phyloP scores from a whole-genome alignment of 306 rosid genomes.

The Trifolium fragiferum region DNA sequence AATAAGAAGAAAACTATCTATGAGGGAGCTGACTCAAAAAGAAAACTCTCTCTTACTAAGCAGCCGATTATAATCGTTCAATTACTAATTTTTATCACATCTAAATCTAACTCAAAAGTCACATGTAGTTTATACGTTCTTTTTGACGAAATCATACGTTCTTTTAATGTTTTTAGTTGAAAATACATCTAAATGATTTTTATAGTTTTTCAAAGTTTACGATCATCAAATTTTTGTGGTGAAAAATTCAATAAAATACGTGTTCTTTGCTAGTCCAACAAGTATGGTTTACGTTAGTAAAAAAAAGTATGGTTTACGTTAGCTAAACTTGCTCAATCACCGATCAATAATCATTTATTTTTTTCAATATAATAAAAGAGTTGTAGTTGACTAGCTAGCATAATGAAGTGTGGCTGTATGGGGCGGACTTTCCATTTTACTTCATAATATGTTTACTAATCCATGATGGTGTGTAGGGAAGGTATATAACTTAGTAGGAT shows the following conservation, averaged over 20 bases:
- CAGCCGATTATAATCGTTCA: too few species aligned
- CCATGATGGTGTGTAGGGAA: background rate
- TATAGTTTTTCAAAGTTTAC: background rate
- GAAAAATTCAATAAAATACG: background rate
- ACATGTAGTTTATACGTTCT: too few species aligned
- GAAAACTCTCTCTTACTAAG: too few species aligned
- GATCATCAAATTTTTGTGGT: background rate
- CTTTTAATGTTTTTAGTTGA: too few species aligned
- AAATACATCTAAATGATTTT: too few species aligned
- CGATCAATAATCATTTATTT: background rate
- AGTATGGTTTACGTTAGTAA: background rate
- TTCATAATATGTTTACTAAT: too few species aligned
- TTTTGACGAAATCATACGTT: too few species aligned
- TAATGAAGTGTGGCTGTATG: background rate
- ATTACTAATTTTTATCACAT: too few species aligned
- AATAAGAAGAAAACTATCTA: too few species aligned
- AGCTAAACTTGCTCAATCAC: background rate
- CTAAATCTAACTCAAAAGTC: too few species aligned
- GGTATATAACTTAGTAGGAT: background rate
- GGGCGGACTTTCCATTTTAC: background rate
- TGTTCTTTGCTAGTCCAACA: background rate
- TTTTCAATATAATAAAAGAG: constrained; percentile 4
- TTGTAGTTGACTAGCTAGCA: constrained; percentile 6
- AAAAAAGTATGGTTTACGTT: too few species aligned
- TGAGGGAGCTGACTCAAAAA: too few species aligned